Conservation (phyloP, 192 early-diverging fungal species). For the Neocallimastix lanati region DNA sequence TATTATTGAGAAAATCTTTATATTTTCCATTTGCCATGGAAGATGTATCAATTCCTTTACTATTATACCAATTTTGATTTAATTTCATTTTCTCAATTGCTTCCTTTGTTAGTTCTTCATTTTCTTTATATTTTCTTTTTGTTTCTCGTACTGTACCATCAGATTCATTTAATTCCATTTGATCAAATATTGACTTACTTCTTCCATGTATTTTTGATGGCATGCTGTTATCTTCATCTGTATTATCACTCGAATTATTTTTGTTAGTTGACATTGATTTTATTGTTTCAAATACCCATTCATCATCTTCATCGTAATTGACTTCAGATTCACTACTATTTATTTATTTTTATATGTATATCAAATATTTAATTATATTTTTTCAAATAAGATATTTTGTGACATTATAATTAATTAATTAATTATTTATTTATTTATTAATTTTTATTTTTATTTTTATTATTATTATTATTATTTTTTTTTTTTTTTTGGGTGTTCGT, state of each 20-base stretch:
- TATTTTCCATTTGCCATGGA: neutral
- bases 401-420: too few species aligned
- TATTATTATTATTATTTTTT: too few species aligned
- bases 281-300: neutral
- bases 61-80: neutral
- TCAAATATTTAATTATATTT: too few species aligned
- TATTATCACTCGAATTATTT: neutral
- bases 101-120: neutral
- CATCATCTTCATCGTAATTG: neutral
- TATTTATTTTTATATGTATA: too few species aligned
- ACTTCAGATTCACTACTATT: neutral
- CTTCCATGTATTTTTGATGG: neutral
- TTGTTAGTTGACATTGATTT: neutral
- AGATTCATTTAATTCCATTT: neutral
- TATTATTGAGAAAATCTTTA: neutral
- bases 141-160: neutral
- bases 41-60: neutral
- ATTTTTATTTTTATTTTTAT: too few species aligned
- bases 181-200: neutral
- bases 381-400: too few species aligned
- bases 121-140: neutral
- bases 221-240: neutral
- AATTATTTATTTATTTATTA: too few species aligned
- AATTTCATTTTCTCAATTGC: neutral
- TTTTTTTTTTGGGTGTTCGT: too few species aligned